Base-by-base conservation (phyloP, 345 rosid species). In the Linum usitatissimum region DNA sequence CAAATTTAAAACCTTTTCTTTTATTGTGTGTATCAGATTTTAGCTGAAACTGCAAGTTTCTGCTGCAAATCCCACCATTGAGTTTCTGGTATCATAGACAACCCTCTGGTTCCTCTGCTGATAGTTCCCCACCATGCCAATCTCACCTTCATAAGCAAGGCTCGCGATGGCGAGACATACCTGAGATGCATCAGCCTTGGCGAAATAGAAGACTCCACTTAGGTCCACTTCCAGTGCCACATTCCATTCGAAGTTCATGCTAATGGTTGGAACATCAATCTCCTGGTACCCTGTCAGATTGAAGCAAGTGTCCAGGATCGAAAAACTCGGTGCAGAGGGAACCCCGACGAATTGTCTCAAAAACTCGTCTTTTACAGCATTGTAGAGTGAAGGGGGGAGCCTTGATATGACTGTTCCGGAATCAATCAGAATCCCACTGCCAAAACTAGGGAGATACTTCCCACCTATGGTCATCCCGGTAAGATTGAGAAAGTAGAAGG, bases 81-180 rank as follows among this genome's bases (percentile, higher is more conserved):
- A 84, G 56, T 64, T 77, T 67, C 76, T 81, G 5, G 83, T 86
- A 68, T 92, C 89, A 78, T 92, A 91, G 14, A 88, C 61, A 21
- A 85, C 76, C 84, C 98, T 91, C 64, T 82, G 90, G 77, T 88
- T 91, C 61, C 74, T 83, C 84, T 91, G 96, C 74, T 91, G 98
- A 68, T 83, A 83, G 71, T 91, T 85, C 42, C 83, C 98, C 34
- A 88, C 75, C 20, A 91, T 88, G 0, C 89, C 90, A 1, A 74
- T 67, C 55, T 91, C 95, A 18, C 82, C 78, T 64, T 86, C 92
- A 12, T 61, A 72, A 9, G 86, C 48, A 36, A 88, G 92, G 71
- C 98, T 86, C 36, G 96, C 95, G 8, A 88, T 69, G 48, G 98
- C 96, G 73, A 91, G 79, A 65, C 98, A 91, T 13, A 86, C 96